These are phyloP conservation scores for Rostrohypoxylon terebratum DNA, from an alignment of 495 filamentous ascomycete genomes.

Conservation along the genomic window DNA sequence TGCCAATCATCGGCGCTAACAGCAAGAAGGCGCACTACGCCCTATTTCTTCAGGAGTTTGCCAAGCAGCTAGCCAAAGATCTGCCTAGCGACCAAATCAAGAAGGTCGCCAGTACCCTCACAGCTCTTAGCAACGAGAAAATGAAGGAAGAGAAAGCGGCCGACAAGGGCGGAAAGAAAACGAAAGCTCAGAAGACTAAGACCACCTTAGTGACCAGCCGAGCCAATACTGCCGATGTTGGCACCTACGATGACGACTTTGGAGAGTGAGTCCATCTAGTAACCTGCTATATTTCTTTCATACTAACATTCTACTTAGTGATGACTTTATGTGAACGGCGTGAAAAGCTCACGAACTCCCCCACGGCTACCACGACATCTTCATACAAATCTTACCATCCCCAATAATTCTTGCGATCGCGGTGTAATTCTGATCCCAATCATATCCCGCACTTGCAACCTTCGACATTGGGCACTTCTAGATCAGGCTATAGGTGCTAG, in stretches of 20 bases:
- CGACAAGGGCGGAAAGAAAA: conserved; percentile 97
- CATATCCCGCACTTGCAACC: conserved; percentile 20
- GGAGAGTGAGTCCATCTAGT: conserved; percentile 72
- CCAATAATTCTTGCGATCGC: conserved; percentile 1
- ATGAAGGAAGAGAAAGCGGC: conserved; percentile 97
- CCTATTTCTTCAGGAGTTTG: conserved; percentile 90
- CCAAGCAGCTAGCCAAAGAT: conserved; percentile 87
- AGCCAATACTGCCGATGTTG: conserved; percentile 76
- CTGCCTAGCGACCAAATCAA: conserved; percentile 91
- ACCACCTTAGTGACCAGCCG: conserved; percentile 77
- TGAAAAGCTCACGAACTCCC: conserved; percentile 9
- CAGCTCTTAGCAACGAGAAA: conserved; percentile 93
- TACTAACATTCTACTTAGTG: conserved; percentile 51
- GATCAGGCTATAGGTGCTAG: conserved; percentile 4
- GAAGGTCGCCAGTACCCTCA: conserved; percentile 88
- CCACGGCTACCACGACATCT: conserved; percentile 17
- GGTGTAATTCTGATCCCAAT: conserved; percentile 24
- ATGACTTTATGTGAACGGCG: conserved; percentile 64
- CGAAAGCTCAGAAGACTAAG: conserved; percentile 95
- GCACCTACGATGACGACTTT: conserved; percentile 79
- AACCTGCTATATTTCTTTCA: not conserved
- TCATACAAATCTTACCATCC: conserved; percentile 2
- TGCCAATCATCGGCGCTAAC: conserved; percentile 77
- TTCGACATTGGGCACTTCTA: conserved; percentile 26
- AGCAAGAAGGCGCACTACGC: conserved; percentile 90